These are phyloP conservation scores for Tulasnella sp. DNA, from an alignment of 768 basidiomycete genomes.

Conservation along the genomic window DNA sequence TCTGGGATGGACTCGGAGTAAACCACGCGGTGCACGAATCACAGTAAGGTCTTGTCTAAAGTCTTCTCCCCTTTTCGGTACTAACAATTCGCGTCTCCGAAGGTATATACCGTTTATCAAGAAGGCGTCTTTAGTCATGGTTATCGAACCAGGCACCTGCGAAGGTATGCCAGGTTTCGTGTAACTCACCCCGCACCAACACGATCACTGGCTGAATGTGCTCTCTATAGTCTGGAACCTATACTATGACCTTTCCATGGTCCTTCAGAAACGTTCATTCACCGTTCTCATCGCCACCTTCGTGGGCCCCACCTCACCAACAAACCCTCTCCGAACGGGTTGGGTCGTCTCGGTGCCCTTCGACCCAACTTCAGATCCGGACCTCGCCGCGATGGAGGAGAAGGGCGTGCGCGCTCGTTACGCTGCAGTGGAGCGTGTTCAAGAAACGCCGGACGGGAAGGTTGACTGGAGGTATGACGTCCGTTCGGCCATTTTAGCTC, in stretches of 20 bases:
- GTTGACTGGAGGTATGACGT: constrained; percentile 7
- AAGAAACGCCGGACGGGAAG: not conserved
- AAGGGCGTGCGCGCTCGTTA: not conserved
- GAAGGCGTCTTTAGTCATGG: not conserved
- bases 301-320: not conserved
- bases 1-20: constrained; percentile 1
- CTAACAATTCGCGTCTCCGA: not conserved
- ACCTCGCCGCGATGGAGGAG: not conserved
- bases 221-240: not conserved
- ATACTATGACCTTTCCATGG: not conserved
- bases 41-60: not conserved
- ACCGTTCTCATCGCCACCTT: not conserved
- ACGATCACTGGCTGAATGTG: not conserved
- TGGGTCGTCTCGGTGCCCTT: constrained; percentile 6
- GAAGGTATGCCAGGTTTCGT: not conserved
- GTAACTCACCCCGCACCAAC: not conserved
- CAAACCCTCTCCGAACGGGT: not conserved
- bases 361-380: not conserved
- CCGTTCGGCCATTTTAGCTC: not conserved
- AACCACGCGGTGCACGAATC: constrained; percentile 6
- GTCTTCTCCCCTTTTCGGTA: not conserved
- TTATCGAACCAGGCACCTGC: not conserved
- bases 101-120: constrained; percentile 8
- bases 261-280: constrained; percentile 8
- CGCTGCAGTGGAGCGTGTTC: not conserved